Conservation (phyloP, 768 basidiomycete genomes). For the Boletus barrowsii region DNA sequence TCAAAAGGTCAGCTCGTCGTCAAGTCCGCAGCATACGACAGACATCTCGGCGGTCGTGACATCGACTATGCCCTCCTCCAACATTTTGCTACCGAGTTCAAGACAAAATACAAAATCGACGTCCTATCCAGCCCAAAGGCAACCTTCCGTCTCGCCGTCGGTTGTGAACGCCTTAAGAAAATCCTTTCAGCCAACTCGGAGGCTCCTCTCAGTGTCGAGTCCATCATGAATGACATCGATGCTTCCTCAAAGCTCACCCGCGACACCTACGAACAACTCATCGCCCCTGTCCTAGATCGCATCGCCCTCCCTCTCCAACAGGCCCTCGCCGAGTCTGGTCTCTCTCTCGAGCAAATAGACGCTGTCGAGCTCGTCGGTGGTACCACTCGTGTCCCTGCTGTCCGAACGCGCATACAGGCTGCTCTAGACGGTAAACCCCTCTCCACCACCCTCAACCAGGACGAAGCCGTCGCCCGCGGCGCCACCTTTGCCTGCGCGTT, state of each 20-base stretch:
- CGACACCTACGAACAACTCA: conserved; percentile 79
- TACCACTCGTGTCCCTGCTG: conserved; percentile 87
- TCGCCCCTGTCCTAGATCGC: conserved; percentile 70
- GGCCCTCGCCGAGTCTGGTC: conserved; percentile 76
- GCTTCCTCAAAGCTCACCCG: conserved; percentile 82
- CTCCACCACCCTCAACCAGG: conserved; percentile 93
- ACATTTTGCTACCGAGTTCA: conserved; percentile 91
- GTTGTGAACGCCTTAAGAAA: conserved; percentile 95
- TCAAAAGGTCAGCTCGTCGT: conserved; percentile 89
- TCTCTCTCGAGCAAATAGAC: conserved; percentile 83
- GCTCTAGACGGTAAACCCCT: conserved; percentile 83
- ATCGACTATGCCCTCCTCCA: conserved; percentile 88
- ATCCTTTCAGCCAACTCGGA: conserved; percentile 91
- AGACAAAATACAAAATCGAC: conserved; percentile 97
- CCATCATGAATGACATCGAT: conserved; percentile 94
- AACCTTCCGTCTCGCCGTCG: conserved; percentile 81
- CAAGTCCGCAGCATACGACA: conserved; percentile 87
- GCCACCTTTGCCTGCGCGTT: conserved; percentile 97
- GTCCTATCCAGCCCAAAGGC: conserved; percentile 90
- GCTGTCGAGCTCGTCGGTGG: conserved; percentile 93
- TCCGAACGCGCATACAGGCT: conserved; percentile 81
- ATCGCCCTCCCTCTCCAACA: conserved; percentile 72
- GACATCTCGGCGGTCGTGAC: conserved; percentile 93
- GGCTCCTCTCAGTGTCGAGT: conserved; percentile 89
- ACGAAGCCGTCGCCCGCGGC: conserved; percentile 94